Base-by-base conservation (phyloP, 176 grass and related monocot genomes). In the Musa schizocarpa region DNA sequence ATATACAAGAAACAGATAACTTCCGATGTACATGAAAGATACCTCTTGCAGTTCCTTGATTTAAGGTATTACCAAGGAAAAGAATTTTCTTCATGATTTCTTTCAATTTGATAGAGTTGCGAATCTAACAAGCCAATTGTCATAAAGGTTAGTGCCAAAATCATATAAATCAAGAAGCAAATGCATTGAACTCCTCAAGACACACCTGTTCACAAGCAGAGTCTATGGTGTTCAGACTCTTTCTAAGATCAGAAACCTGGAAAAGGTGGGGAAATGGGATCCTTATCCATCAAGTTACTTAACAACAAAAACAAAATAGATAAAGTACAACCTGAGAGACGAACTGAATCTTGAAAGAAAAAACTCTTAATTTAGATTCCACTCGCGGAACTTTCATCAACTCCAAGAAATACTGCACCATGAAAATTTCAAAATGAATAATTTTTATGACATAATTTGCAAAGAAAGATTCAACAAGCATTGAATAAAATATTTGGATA, bases 51-150 rank as follows among this genome's bases (percentile, higher is more conserved):
- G 90, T 97, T 65, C 93, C 93, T 72, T 90, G 90, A 85, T 97
- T 97, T 75, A 97, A 81, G 1, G 83, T 87, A 85, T 97, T 97
- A 57, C 93, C 93, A 74, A 97, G 94, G 63, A 90, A 86, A 26
- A 97, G 86, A 80, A 97, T 93, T 88, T 86, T 93, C 90, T 90
- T 97, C 94, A 97, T 97, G 65, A 97, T 87, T 77, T 97, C 94
- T 85, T 97, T 97, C 81, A 97, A 81, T 89, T 97, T 97, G 79
- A 79, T 66, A 75, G 86, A 97, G 85, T 70, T 78, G 76, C 87
- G 93, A 74, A 97, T 97, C 93, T 97, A 82, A 79, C 81, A 75
- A 79, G 17, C 9, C 26, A 81, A 7, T 67, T 65, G 73, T 63
- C 17, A 11, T 71, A 17, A 50, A 50, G 8, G 9, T 19, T 50